Percentiles rank a stretch among this genome's conserved stretches.
Conservation (phyloP, 2,329 filamentous ascomycete species). For the Sporothrix pseudoabietina region DNA sequence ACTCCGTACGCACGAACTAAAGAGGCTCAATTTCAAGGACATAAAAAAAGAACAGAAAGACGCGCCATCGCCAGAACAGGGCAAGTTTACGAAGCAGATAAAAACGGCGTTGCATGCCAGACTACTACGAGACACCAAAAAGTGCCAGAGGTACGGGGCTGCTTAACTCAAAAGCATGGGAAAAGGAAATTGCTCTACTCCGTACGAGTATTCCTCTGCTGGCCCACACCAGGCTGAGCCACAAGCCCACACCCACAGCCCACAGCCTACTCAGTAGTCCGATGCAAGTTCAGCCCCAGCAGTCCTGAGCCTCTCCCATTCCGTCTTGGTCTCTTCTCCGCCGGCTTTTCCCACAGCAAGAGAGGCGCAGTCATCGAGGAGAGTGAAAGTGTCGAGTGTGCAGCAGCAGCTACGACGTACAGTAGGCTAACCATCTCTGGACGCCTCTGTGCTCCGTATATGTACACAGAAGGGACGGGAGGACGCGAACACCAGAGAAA, state of each 20-base stretch:
- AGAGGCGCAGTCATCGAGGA: not conserved
- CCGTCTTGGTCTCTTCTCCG: slow-evolving; percentile 6
- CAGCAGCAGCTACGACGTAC: not conserved
- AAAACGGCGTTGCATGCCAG: not conserved
- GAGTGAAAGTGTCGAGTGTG: not conserved
- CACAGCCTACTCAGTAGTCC: too few relatives aligned
- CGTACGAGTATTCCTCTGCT: not conserved
- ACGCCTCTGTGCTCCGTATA: too few relatives aligned
- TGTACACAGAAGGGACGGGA: not conserved
- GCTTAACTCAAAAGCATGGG: not conserved
- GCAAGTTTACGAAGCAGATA: not conserved
- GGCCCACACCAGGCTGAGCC: slow-evolving; percentile 1
- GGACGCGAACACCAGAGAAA: not conserved
- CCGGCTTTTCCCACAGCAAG: not conserved
- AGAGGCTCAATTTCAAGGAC: not conserved
- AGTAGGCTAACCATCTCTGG: not conserved
- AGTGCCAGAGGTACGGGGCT: not conserved
- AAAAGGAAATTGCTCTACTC: not conserved
- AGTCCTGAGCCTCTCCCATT: not conserved
- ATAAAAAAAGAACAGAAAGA: not conserved
- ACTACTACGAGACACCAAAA: not conserved
- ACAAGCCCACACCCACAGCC: not conserved
- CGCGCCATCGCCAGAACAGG: not conserved
- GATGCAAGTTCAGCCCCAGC: slow-evolving; percentile 5
- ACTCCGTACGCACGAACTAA: not conserved